Evolutionary conservation across 2,329 filamentous ascomycete species (phyloP), one percentile per base, ranked within the genome.

Genomic region (Pyrenophora seminiperda): DNA sequence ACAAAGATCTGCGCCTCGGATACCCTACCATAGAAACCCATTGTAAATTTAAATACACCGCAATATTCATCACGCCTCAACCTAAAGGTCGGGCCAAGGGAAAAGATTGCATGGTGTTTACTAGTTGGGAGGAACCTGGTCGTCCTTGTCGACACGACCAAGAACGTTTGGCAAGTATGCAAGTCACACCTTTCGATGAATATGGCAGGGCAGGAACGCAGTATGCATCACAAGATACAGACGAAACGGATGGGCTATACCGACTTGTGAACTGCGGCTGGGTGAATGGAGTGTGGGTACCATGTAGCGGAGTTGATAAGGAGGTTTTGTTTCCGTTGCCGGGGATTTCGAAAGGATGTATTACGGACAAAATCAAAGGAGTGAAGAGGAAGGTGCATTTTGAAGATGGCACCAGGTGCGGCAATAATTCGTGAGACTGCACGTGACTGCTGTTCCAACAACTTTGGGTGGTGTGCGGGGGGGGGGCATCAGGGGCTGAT

Each of bases 61-160:
- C 52, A 5, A 49, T 60, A 15, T 58, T 56, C 45, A 45, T 56
- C 7, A 24, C 2, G 22, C 41, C 47, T 27, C 41, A 38, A 7
- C 40, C 48, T 9, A n/a, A 49, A 17, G 38, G 29, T 13, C 50
- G 51, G 44, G 30, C 7, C 3, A 3, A 15, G n/a, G 10, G 11
- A 17, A 17, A 30, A 14, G 3, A 13, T 31, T 11, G 34, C 4
- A 49, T 31, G 19, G 31, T 58, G 1, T 62, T 60, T 20, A 54
- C 59, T 14, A 62, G 57, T 41, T 62, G 52, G 50, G 49, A 54
- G 50, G 53, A n/a, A 5, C 48, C 31, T 19, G 20, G 27, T 7
- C 39, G n/a, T n/a, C n/a, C n/a, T n/a, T n/a, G n/a, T n/a, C n/a
- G n/a, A 19, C 3, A 47, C 13, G 33, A 47, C 7, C 46, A 50